These are phyloP conservation scores for Termitomyces sp. DNA, from an alignment of 768 basidiomycete species.

Conservation along the genomic window DNA sequence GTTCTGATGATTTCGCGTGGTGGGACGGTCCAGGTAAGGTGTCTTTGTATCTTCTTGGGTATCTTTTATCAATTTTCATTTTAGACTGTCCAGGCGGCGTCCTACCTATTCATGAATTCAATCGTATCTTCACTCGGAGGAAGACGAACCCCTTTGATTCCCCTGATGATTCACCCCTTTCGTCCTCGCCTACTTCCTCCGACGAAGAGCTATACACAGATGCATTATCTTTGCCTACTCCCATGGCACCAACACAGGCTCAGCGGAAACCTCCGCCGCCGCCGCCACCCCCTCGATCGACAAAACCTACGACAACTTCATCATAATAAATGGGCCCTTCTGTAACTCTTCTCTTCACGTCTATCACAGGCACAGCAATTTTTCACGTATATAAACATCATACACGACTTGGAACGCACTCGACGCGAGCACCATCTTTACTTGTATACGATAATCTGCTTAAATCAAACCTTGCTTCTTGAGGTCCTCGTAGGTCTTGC, in stretches of 20 bases:
- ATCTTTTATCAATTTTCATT: background rate
- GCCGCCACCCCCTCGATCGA: constrained; percentile 37
- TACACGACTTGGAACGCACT: background rate
- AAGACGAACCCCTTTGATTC: constrained; percentile 73
- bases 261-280: constrained; percentile 38
- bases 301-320: constrained; percentile 15
- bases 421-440: background rate
- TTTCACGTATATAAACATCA: background rate
- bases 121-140: constrained; percentile 24
- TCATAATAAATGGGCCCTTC: background rate
- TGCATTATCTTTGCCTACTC: constrained; percentile 65
- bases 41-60: background rate
- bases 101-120: constrained; percentile 38
- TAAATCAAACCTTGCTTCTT: constrained; percentile 93
- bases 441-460: constrained; percentile 10
- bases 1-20: constrained; percentile 73
- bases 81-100: constrained; percentile 57
- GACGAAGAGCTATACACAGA: constrained; percentile 82
- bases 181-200: constrained; percentile 76
- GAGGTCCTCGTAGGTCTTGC: constrained; percentile 95
- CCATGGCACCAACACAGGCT: constrained; percentile 58
- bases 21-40: constrained; percentile 68
- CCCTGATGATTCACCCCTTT: constrained; percentile 55
- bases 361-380: background rate
- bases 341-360: background rate